Evolutionary conservation across 306 rosid species (phyloP), one percentile per base, ranked within the genome.

Genomic region (Potentilla sterilis): DNA sequence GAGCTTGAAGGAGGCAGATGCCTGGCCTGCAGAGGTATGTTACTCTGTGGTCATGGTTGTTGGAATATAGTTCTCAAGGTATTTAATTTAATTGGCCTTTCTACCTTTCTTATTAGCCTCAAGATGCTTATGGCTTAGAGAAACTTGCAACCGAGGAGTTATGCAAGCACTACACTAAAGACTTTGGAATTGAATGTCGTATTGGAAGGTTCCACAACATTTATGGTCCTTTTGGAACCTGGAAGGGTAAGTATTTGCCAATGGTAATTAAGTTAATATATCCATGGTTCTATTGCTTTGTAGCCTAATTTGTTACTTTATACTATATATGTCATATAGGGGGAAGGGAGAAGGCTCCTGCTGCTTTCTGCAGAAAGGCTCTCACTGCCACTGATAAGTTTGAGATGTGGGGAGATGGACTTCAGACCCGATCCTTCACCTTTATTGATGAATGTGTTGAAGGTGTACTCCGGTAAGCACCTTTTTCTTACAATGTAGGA

Each of bases 361-460:
- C 99, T 81, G 99, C 99, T 9, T 95, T 95, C 80, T 92, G 99
- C 75, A 86, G 97, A 13, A 95, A 95, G 89, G 64, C 97, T 1
- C 66, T 86, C 62, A 95, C 97, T 67, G 82, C 99, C 59, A 79
- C 86, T 3, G 96, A 90, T 62, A 91, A 83, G 75, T 95, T 95
- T 83, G 99, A 95, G 91, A 95, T 92, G 99, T 95, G 99, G 99
- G 99, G 99, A 68, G 99, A 95, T 86, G 99, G 99, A 76, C 85
- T 86, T 48, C 99, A 95, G 84, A 95, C 99, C 40, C 79, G 99
- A 78, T 95, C 99, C 59, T 95, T 95, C 86, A 95, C 99, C 81
- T 95, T 92, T 83, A 95, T 95, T 77, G 99, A 95, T 77, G 99
- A 95, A 82, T 95, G 99, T 82, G 99, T 95, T 55, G 99, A 95